Conservation (phyloP, 345 rosid species). For the Aethionema arabicum region DNA sequence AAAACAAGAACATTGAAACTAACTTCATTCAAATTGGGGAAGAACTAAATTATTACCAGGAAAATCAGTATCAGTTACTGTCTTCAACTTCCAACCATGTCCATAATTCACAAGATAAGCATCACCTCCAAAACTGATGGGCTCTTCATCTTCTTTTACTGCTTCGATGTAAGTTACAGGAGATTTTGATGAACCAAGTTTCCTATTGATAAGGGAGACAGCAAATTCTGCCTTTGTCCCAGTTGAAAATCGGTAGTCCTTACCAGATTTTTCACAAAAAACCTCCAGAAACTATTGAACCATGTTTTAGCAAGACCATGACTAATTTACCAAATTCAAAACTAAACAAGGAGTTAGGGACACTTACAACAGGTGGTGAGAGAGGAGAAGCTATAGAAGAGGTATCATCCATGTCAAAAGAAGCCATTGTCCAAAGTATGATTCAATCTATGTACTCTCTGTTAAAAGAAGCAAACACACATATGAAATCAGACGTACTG, state of each 20-base stretch:
- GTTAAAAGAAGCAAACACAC: no score
- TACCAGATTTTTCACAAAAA: constrained; percentile 51
- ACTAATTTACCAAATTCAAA: background rate
- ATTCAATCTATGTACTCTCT: no score
- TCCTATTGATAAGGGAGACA: constrained; percentile 66
- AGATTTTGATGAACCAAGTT: constrained; percentile 45
- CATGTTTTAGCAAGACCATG: constrained; percentile 1
- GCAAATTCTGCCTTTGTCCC: constrained; percentile 85
- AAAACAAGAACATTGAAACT: constrained; percentile 5
- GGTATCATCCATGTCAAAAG: background rate
- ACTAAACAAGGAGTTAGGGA: background rate
- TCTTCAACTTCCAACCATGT: constrained; percentile 61
- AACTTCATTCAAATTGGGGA: constrained; percentile 16
- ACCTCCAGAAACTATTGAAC: constrained; percentile 67
- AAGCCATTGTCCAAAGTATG: no score
- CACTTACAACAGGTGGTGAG: background rate
- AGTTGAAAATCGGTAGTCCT: constrained; percentile 54
- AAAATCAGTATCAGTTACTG: constrained; percentile 49
- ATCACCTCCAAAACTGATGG: constrained; percentile 71
- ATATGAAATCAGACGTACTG: no score
- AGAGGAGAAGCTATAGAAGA: background rate
- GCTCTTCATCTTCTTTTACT: constrained; percentile 62
- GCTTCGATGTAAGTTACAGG: constrained; percentile 62
- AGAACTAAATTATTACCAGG: constrained; percentile 35
- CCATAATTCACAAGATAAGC: constrained; percentile 66